phyloP scores from a whole-genome alignment of 805 yeast species.

The Wickerhamomyces tratensis region DNA sequence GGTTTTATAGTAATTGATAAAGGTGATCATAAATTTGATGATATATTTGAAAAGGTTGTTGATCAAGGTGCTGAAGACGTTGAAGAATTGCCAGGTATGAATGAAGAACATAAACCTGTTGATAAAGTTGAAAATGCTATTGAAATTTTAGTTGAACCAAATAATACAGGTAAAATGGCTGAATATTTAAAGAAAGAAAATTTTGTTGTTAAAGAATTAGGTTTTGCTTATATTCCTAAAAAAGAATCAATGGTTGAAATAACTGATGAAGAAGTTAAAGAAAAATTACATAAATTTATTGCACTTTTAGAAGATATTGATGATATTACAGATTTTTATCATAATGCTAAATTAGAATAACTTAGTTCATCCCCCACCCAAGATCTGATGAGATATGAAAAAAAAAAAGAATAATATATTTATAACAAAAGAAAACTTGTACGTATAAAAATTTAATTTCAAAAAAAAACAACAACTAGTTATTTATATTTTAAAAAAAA shows the following conservation, averaged over 20 bases:
- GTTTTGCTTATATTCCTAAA: slow-evolving; percentile 57
- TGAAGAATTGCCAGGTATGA: slow-evolving; percentile 32
- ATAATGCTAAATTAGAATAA: slow-evolving; percentile 40
- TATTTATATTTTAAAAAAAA: too few relatives aligned
- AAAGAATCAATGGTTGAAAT: slow-evolving; percentile 49
- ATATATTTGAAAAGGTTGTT: slow-evolving; percentile 60
- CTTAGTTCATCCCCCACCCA: too few relatives aligned
- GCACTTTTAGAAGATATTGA: slow-evolving; percentile 63
- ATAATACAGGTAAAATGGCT: slow-evolving; percentile 53
- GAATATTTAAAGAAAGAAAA: slow-evolving; percentile 36
- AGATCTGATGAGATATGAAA: too few relatives aligned
- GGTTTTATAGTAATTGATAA: slow-evolving; percentile 60
- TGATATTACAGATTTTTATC: slow-evolving; percentile 74
- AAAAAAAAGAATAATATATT: too few relatives aligned
- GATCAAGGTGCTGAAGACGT: slow-evolving; percentile 80
- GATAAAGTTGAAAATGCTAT: slow-evolving; percentile 18
- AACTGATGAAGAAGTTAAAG: slow-evolving; percentile 39
- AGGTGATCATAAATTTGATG: slow-evolving; percentile 39
- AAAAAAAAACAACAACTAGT: too few relatives aligned
- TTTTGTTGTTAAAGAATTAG: slow-evolving; percentile 60
- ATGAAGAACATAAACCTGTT: slow-evolving; percentile 8
- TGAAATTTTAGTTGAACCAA: slow-evolving; percentile 54
- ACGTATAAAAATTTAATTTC: too few relatives aligned
- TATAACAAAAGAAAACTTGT: too few relatives aligned
- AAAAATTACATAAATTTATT: slow-evolving; percentile 47